Evolutionary conservation across 805 yeast species (phyloP).

Genomic region (Candida boleticola): DNA sequence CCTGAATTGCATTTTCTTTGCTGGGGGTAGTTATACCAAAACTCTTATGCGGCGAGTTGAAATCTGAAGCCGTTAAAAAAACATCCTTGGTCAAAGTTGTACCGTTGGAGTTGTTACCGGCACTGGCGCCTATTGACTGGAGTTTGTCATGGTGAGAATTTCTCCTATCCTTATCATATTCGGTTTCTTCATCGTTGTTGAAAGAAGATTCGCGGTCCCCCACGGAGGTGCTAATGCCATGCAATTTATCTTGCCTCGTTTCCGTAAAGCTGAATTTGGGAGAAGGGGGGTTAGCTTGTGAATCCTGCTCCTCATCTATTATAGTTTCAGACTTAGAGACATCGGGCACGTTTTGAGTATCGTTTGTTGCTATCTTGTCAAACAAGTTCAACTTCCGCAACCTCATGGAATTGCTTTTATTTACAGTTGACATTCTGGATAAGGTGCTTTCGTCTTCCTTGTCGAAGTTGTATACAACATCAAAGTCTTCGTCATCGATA

Average conservation of each 20-base stretch:
- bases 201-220: constrained; percentile 12
- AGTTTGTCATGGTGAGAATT: constrained; percentile 14
- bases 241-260: background rate
- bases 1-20: background rate
- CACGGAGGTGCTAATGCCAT: background rate
- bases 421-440: constrained; percentile 40
- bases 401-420: constrained; percentile 39
- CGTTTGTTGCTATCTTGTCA: background rate
- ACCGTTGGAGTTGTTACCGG: constrained; percentile 11
- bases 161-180: constrained; percentile 5
- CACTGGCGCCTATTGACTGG: constrained; percentile 16
- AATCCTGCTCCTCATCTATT: constrained; percentile 5
- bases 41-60: constrained; percentile 3
- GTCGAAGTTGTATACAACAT: constrained; percentile 31
- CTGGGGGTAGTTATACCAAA: background rate
- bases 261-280: constrained; percentile 1
- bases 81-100: constrained; percentile 18
- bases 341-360: background rate
- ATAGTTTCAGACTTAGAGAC: background rate
- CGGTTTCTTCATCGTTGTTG: constrained; percentile 13
- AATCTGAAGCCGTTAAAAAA: constrained; percentile 22
- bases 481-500: constrained; percentile 18
- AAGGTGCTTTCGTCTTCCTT: constrained; percentile 21
- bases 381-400: constrained; percentile 37
- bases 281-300: background rate